Conservation (phyloP, 75 land plant species). For the Cunninghamia lanceolata region DNA sequence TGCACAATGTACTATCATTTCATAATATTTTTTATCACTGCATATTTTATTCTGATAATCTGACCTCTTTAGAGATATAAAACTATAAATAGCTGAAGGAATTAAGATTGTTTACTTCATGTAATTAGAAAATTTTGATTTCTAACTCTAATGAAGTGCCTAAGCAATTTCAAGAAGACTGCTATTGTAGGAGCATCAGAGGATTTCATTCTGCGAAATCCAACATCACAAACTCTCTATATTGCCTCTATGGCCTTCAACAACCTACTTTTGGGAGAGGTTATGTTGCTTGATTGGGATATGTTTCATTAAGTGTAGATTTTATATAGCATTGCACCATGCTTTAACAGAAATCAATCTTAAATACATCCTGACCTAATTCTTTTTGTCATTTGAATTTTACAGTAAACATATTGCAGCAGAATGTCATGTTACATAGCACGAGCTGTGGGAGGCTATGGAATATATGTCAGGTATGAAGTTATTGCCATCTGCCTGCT, state of each 20-base stretch:
- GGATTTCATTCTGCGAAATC: constrained; percentile 69
- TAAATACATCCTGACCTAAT: constrained; percentile 2
- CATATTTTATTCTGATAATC: background rate
- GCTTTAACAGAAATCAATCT: background rate
- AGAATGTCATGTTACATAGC: constrained; percentile 83
- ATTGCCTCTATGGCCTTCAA: constrained; percentile 80
- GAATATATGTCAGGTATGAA: constrained; percentile 76
- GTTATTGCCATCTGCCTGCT: constrained; percentile 19
- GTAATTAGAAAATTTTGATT: background rate
- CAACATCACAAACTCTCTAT: constrained; percentile 65
- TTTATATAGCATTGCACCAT: background rate
- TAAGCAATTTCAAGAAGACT: constrained; percentile 57
- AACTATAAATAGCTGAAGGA: background rate
- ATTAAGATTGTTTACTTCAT: background rate
- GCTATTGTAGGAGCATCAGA: constrained; percentile 81
- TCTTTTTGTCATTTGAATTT: background rate
- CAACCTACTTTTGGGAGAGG: constrained; percentile 76
- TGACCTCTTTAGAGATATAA: background rate
- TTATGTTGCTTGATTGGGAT: constrained; percentile 92
- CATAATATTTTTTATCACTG: background rate
- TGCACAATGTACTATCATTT: background rate
- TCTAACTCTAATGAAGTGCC: background rate
- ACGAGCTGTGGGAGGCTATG: constrained; percentile 84
- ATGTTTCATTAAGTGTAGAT: constrained; percentile 64
- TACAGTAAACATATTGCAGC: constrained; percentile 78